Evolutionary conservation across 1,139 yeast genomes (phyloP), one percentile per base, ranked within the genome.

Genomic region (Pichia sp.): DNA sequence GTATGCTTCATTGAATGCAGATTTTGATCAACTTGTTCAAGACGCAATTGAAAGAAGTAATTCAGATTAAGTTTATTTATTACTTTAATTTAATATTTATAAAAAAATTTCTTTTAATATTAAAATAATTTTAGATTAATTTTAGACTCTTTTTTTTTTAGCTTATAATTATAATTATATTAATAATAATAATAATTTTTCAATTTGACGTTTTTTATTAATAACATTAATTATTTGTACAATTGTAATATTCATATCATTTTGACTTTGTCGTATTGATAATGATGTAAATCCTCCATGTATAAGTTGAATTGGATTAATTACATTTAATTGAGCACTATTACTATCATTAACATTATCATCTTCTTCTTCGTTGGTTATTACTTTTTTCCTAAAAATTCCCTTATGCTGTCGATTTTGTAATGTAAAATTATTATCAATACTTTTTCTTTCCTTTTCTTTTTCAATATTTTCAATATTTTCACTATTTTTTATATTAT

Each of bases 11-110:
- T 53, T 74, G 30, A 58, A 61, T 37, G 80, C 82, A 3, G 74
- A 81, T 61, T 83, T 86, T 81, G 71, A 75, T 25, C 60, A 64
- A 47, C 68, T 80, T 35, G 66, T 78, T 40, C 66, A 66, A 34
- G 78, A 74, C 40, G 81, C 83, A 2, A 66, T 65, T 32, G 63
- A 65, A 50, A 59, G 75, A 50, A 71, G 70, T 42, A 57, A 60
- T 42, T 52, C 65, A 7, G 62, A 58, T 29, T 58, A 45, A 31
- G 32, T 5, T 1, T 25, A 26, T 26, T 6, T 26, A 35, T 6
- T 11, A 26, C 7, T 35, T 18, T 18, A 18, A 18, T 18, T 18
- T 18, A 18, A 18, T 18, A 18, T 18, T 18, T 18, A 18, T 18
- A 18, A 18, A 18, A 18, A 18, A 18, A 18, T 18, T 18, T 18